These are phyloP conservation scores for Bruguiera gymnorhiza DNA, from an alignment of 345 rosid genomes.

Conservation along the genomic window DNA sequence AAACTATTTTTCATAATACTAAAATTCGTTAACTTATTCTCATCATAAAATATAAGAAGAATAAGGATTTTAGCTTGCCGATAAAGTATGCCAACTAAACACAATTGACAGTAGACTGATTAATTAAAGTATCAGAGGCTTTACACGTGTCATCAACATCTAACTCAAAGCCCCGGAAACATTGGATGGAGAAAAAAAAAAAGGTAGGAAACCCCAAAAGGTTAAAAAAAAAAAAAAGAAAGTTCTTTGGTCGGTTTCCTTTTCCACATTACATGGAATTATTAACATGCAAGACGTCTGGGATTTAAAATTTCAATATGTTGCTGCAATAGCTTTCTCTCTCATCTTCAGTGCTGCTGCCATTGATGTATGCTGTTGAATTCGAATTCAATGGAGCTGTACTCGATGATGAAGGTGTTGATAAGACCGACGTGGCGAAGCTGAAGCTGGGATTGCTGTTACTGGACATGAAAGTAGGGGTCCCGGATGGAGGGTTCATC, in stretches of 20 bases:
- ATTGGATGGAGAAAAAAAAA: not conserved
- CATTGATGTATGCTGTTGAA: conserved; percentile 44
- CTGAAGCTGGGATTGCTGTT: conserved; percentile 34
- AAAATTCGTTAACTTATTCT: conserved; percentile 7
- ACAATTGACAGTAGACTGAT: not conserved
- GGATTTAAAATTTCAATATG: conserved; percentile 54
- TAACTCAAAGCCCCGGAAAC: conserved; percentile 6
- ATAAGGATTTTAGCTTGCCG: conserved; percentile 11
- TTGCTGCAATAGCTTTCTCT: conserved; percentile 72
- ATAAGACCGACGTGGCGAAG: conserved; percentile 46
- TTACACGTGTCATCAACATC: not conserved
- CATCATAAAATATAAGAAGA: not conserved
- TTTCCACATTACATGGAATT: conserved; percentile 42
- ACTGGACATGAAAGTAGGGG: conserved; percentile 27
- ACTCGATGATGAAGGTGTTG: conserved; percentile 63
- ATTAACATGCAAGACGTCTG: conserved; percentile 54
- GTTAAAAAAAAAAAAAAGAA: not conserved
- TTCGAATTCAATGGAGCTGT: conserved; percentile 59
- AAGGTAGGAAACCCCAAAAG: too few species aligned
- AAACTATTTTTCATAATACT: not conserved
- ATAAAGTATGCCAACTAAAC: conserved; percentile 13
- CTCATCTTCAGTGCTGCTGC: conserved; percentile 62
- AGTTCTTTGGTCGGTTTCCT: not conserved
- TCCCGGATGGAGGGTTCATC: conserved; percentile 40
- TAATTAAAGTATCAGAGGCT: too few species aligned